Evolutionary conservation across 768 basidiomycete genomes (phyloP).

Genomic region (Phallus indusiatus): DNA sequence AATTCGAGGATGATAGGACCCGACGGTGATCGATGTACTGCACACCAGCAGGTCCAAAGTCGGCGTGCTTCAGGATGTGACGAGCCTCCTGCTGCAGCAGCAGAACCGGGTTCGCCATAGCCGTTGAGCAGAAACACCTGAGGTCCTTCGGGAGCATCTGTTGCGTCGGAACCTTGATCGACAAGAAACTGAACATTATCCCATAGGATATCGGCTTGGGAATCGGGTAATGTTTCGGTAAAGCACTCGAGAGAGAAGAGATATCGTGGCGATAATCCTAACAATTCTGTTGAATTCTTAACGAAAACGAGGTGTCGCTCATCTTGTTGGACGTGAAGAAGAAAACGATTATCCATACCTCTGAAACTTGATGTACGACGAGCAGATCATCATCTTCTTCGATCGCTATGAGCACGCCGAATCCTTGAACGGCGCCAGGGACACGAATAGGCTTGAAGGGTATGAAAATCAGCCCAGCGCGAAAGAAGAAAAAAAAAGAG

Average conservation of each 20-base stretch:
- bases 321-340: background rate
- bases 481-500: background rate
- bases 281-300: slow-evolving; percentile 65
- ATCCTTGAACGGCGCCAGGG: slow-evolving; percentile 75
- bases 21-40: slow-evolving; percentile 43
- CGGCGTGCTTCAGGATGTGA: slow-evolving; percentile 28
- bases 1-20: slow-evolving; percentile 66
- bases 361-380: slow-evolving; percentile 68
- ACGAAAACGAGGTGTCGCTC: background rate
- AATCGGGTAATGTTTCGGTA: slow-evolving; percentile 54
- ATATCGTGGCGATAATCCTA: slow-evolving; percentile 61
- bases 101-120: slow-evolving; percentile 57
- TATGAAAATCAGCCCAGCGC: background rate
- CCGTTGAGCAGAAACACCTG: slow-evolving; percentile 66
- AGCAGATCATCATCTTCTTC: slow-evolving; percentile 48
- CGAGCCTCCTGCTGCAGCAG: slow-evolving; percentile 20
- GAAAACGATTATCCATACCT: slow-evolving; percentile 34
- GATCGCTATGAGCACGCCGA: slow-evolving; percentile 69
- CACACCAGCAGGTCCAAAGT: slow-evolving; percentile 63
- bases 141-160: slow-evolving; percentile 21
- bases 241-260: slow-evolving; percentile 69
- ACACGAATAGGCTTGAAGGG: slow-evolving; percentile 58
- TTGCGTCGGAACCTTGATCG: slow-evolving; percentile 26
- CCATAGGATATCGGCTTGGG: slow-evolving; percentile 57
- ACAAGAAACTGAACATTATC: slow-evolving; percentile 65